Evolutionary conservation across 2,329 filamentous ascomycete species (phyloP).

Genomic region (Colletotrichum magnum): DNA sequence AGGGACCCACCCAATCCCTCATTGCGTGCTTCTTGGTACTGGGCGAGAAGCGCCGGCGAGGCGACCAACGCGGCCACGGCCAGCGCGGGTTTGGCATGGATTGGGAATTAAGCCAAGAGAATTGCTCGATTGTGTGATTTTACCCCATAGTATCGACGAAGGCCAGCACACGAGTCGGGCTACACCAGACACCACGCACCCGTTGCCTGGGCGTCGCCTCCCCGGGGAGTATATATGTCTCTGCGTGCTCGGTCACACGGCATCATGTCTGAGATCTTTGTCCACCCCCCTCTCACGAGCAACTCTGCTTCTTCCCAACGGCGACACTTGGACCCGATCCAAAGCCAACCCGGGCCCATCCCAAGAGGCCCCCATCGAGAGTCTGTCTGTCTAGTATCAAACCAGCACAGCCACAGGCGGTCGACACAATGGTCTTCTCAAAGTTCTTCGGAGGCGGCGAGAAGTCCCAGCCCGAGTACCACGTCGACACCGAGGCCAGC

Average conservation of each 20-base stretch:
- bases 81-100: conserved; percentile 14
- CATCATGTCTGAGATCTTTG: background rate
- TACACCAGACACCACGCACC: no score
- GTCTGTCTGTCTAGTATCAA: background rate
- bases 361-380: background rate
- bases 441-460: conserved; percentile 32
- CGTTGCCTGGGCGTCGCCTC: background rate
- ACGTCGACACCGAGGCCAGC: conserved; percentile 38
- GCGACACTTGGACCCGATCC: background rate
- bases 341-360: background rate
- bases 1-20: background rate
- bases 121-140: conserved; percentile 31
- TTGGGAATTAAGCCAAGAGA: conserved; percentile 29
- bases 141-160: conserved; percentile 18
- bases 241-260: background rate
- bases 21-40: conserved; percentile 28
- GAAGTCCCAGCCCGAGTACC: conserved; percentile 17
- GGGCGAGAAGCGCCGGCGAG: conserved; percentile 3
- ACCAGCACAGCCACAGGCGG: background rate
- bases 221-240: conserved; percentile 6
- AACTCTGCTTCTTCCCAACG: background rate
- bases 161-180: conserved; percentile 19
- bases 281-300: background rate
- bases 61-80: background rate
- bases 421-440: conserved; percentile 25